Evolutionary conservation across 2,329 filamentous ascomycete species (phyloP).

Genomic region (Claviceps sp.): DNA sequence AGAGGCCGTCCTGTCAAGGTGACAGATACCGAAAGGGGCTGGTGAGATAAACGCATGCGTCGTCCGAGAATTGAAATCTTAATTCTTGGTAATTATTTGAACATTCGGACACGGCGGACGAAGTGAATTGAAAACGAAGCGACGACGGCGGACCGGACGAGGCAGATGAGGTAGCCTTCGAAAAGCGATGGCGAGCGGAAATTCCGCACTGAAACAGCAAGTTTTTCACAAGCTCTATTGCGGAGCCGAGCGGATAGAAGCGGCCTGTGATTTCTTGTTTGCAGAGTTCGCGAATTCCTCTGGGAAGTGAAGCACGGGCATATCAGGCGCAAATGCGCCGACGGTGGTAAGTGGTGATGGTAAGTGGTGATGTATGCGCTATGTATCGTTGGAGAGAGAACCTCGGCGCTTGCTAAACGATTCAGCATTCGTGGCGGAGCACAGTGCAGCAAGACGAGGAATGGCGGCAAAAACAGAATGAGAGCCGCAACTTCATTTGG

Average conservation of each 20-base stretch:
- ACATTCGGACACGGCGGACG: slow-evolving; percentile 2
- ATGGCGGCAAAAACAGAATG: background rate
- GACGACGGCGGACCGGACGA: background rate
- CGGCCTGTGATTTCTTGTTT: background rate
- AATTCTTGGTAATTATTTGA: background rate
- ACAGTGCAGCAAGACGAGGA: background rate
- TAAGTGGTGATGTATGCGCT: background rate
- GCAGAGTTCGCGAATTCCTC: background rate
- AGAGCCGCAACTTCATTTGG: background rate
- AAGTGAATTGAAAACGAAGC: background rate
- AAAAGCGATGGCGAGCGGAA: background rate
- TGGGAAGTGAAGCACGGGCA: background rate
- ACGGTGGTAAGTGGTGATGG: background rate
- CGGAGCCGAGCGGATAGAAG: background rate
- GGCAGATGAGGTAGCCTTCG: background rate
- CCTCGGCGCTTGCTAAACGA: background rate
- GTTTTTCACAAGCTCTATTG: background rate
- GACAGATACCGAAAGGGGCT: background rate
- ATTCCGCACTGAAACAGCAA: background rate
- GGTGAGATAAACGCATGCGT: background rate
- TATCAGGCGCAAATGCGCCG: background rate
- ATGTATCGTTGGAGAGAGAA: background rate
- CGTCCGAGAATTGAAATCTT: background rate
- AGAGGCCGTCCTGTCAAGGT: background rate
- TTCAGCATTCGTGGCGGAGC: background rate